Percentiles rank a stretch among this genome's conserved stretches.
These are phyloP conservation scores for Austroboletus festivus DNA, from an alignment of 768 basidiomycete species.

Conservation along the genomic window DNA sequence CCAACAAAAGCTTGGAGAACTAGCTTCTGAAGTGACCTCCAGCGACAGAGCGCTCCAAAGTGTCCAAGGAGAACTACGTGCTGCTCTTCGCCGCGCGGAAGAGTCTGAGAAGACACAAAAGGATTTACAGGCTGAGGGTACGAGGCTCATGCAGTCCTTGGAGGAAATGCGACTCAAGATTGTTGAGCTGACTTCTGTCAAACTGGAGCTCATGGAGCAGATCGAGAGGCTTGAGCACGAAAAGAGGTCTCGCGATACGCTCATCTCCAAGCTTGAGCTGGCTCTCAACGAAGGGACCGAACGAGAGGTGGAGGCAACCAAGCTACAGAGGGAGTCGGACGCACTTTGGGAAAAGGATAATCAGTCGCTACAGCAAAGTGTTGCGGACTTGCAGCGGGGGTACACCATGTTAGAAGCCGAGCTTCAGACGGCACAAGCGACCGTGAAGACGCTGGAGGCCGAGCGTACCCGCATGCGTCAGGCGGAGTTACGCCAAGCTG, in stretches of 20 bases:
- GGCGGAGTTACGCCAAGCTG: conserved; percentile 49
- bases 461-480: conserved; percentile 62
- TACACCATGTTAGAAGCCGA: conserved; percentile 62
- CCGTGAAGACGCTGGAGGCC: conserved; percentile 56
- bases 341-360: conserved; percentile 54
- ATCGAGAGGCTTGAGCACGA: conserved; percentile 53
- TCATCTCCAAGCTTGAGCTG: conserved; percentile 59
- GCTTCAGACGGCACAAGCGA: conserved; percentile 51
- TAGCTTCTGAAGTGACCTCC: conserved; percentile 50
- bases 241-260: conserved; percentile 51
- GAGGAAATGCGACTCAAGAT: conserved; percentile 87
- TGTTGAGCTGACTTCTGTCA: conserved; percentile 71
- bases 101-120: conserved; percentile 71
- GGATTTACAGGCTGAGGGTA: conserved; percentile 74
- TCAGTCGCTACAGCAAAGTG: conserved; percentile 43
- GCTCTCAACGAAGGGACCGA: conserved; percentile 53
- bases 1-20: conserved; percentile 56
- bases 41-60: conserved; percentile 57
- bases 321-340: conserved; percentile 42
- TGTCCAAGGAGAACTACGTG: conserved; percentile 62
- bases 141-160: conserved; percentile 72
- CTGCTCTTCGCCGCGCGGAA: conserved; percentile 63
- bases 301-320: conserved; percentile 45
- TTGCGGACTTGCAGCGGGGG: conserved; percentile 59
- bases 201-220: conserved; percentile 66